A percentile compares a stretch with the other conserved stretches of the same genome.
Conservation (phyloP, 345 rosid species). For the Toxicodendron radicans region DNA sequence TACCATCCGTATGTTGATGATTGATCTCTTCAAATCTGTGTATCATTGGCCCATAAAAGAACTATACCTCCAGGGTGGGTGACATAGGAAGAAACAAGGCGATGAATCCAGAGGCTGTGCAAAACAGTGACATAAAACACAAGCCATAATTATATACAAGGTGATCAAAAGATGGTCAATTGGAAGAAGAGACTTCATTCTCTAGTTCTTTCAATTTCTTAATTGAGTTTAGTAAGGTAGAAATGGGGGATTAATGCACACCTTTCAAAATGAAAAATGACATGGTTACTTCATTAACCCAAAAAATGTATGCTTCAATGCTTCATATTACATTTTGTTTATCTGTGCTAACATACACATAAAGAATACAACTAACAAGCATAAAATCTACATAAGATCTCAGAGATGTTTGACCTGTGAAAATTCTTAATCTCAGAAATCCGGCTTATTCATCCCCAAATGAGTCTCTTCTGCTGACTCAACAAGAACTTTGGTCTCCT, state of each 20-base stretch:
- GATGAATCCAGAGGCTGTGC: background rate
- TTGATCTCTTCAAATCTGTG: too few species aligned
- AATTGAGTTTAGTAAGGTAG: background rate
- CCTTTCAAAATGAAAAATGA: background rate
- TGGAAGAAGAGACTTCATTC: background rate
- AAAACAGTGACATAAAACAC: background rate
- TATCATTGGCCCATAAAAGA: too few species aligned
- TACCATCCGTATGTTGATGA: too few species aligned
- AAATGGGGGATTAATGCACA: background rate
- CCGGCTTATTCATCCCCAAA: constrained; percentile 43
- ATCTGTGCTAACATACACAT: background rate
- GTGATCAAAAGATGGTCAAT: background rate
- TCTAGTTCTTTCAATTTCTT: background rate
- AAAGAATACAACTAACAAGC: background rate
- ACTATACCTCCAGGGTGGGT: too few species aligned
- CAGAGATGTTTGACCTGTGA: constrained; percentile 20
- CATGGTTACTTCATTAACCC: background rate
- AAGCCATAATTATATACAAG: background rate
- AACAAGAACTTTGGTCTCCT: constrained; percentile 49
- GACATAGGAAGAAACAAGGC: too few species aligned
- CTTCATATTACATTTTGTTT: background rate
- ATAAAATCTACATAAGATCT: constrained; percentile 16
- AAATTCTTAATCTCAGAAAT: constrained; percentile 33
- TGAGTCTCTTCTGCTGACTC: constrained; percentile 38
- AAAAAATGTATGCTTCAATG: background rate